These are phyloP conservation scores for Didymella keratinophila DNA, from an alignment of 2,329 filamentous ascomycete species.

Conservation along the genomic window DNA sequence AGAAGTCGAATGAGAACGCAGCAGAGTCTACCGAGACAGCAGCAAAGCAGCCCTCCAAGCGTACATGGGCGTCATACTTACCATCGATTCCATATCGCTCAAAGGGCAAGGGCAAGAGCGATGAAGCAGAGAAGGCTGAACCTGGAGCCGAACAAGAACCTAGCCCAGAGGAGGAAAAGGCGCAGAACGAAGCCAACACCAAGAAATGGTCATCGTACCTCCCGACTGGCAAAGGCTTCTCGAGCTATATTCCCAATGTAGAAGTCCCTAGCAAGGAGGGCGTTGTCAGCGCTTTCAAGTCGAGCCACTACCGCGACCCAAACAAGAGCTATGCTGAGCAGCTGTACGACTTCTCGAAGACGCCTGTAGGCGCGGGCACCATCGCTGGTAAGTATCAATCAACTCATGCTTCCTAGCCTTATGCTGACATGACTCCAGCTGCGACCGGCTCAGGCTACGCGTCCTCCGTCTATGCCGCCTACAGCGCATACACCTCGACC, in stretches of 20 bases:
- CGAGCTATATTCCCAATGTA: slow-evolving; percentile 55
- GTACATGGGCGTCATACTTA: slow-evolving; percentile 51
- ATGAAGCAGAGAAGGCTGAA: slow-evolving; percentile 29
- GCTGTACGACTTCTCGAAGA: slow-evolving; percentile 59
- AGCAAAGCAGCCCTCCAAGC: slow-evolving; percentile 34
- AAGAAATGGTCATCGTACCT: slow-evolving; percentile 58
- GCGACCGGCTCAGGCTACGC: slow-evolving; percentile 58
- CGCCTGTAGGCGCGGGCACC: slow-evolving; percentile 59
- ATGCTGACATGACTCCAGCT: slow-evolving; percentile 34
- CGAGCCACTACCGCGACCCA: slow-evolving; percentile 55
- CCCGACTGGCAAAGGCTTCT: slow-evolving; percentile 57
- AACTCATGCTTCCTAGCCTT: too few relatives aligned
- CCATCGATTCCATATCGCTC: slow-evolving; percentile 50
- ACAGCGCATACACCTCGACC: slow-evolving; percentile 55
- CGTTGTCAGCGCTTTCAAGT: slow-evolving; percentile 56
- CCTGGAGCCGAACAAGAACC: slow-evolving; percentile 31
- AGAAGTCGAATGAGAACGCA: slow-evolving; percentile 26
- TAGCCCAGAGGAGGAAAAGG: slow-evolving; percentile 40
- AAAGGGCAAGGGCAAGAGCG: slow-evolving; percentile 29
- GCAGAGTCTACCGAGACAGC: slow-evolving; percentile 14
- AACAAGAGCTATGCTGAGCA: slow-evolving; percentile 60
- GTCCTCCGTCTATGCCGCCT: slow-evolving; percentile 58
- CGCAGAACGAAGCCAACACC: slow-evolving; percentile 45
- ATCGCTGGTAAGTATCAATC: slow-evolving; percentile 46
- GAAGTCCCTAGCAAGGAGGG: slow-evolving; percentile 49